Conservation (phyloP, 1,139 yeast species). For the Scheffersomyces illinoinensis region DNA sequence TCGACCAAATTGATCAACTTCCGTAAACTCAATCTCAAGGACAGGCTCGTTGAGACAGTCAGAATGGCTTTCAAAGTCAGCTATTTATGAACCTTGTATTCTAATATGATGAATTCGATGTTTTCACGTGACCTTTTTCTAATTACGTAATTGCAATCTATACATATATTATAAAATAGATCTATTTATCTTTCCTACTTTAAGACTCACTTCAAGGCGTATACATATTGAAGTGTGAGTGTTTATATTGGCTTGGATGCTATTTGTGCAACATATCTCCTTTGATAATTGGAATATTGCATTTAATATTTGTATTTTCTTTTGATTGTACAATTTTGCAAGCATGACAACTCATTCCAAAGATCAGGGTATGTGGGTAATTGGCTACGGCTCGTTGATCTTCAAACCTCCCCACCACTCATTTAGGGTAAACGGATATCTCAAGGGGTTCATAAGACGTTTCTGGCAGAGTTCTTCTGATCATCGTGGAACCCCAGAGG, state of each 20-base stretch:
- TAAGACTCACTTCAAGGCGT: not conserved
- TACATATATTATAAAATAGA: not conserved
- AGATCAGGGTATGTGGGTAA: constrained; percentile 63
- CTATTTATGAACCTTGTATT: constrained; percentile 23
- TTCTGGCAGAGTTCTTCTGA: constrained; percentile 93
- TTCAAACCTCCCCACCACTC: constrained; percentile 79
- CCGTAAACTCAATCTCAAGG: constrained; percentile 28
- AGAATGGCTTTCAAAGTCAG: constrained; percentile 49
- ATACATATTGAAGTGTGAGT: no score
- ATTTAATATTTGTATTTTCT: not conserved
- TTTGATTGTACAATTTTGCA: constrained; percentile 1
- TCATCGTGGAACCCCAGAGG: constrained; percentile 84
- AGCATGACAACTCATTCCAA: not conserved
- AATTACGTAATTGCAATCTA: not conserved
- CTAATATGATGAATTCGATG: not conserved
- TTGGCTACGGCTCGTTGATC: constrained; percentile 88
- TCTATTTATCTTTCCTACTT: not conserved
- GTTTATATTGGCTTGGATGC: not conserved
- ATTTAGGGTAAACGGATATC: constrained; percentile 67
- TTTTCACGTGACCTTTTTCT: not conserved
- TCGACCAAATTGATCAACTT: constrained; percentile 23
- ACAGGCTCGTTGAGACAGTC: constrained; percentile 37
- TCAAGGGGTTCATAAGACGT: constrained; percentile 74
- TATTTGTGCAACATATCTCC: not conserved
- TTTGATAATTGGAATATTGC: not conserved